Evolutionary conservation across 2,329 filamentous ascomycete species (phyloP).

Genomic region (Aureobasidium sp.): DNA sequence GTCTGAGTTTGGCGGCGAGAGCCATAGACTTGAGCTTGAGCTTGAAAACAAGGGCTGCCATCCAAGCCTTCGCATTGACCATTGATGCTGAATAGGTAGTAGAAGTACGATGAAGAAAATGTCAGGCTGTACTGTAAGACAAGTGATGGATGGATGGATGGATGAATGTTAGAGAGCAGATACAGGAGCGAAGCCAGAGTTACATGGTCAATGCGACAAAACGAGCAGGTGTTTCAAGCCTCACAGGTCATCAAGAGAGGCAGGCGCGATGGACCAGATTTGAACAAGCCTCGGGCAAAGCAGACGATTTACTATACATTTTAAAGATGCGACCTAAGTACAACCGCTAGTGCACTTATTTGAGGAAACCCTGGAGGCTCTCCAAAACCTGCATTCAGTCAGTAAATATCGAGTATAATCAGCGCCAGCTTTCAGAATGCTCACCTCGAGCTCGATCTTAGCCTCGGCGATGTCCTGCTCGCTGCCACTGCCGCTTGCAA

Average conservation of each 20-base stretch:
- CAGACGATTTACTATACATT: conserved; percentile 21
- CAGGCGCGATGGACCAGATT: not conserved
- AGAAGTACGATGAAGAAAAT: not conserved
- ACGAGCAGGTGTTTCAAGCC: not conserved
- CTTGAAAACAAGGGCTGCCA: not conserved
- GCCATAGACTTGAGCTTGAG: conserved; percentile 1
- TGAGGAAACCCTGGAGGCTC: conserved; percentile 70
- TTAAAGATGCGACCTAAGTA: conserved; percentile 9
- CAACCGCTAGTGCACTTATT: conserved; percentile 53
- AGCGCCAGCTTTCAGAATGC: conserved; percentile 28
- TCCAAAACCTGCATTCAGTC: conserved; percentile 59
- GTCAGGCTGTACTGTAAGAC: not conserved
- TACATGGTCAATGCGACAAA: not conserved
- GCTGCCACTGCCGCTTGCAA: conserved; percentile 80
- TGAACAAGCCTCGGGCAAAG: conserved; percentile 7
- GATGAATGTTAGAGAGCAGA: not conserved
- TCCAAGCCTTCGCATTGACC: conserved; percentile 6
- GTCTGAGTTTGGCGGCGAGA: conserved; percentile 6
- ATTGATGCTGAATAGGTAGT: conserved; percentile 1
- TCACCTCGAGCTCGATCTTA: conserved; percentile 97
- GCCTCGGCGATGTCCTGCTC: conserved; percentile 98
- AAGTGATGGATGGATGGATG: not conserved
- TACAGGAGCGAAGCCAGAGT: not conserved
- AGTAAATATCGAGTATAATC: not conserved
- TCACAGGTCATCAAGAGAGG: not conserved